A percentile compares a stretch with the other conserved stretches of the same genome.
Conservation (phyloP, 1,139 yeast genomes). For the Spencermartinsiella ligniputridi region DNA sequence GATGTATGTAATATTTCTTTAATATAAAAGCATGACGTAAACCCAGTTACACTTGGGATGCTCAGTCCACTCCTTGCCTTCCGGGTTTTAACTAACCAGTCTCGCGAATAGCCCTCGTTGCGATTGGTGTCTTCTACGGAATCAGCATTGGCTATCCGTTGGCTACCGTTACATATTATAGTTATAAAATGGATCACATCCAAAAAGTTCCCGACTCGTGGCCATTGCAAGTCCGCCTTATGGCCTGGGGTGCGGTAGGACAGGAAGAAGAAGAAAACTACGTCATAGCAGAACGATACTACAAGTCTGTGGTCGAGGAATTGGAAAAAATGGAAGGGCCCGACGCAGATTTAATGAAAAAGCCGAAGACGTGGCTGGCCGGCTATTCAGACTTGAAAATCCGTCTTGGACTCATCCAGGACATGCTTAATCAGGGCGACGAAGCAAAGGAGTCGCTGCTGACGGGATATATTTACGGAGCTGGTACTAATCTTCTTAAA, state of each 20-base stretch:
- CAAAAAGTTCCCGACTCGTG: conserved; percentile 32
- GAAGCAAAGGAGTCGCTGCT: conserved; percentile 33
- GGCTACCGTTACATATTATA: background rate
- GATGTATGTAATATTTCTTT: no score
- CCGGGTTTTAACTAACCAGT: no score
- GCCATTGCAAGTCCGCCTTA: conserved; percentile 27
- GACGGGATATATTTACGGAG: conserved; percentile 30
- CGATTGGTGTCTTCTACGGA: background rate
- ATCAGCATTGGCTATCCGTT: background rate
- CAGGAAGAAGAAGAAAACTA: conserved; percentile 27
- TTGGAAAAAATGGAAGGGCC: conserved; percentile 22
- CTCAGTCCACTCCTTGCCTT: no score
- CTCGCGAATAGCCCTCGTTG: background rate
- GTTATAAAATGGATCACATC: conserved; percentile 22
- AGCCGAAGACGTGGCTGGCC: conserved; percentile 35
- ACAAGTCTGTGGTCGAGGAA: conserved; percentile 24
- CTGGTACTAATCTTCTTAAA: conserved; percentile 27
- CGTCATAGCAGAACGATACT: conserved; percentile 20
- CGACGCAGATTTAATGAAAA: conserved; percentile 16
- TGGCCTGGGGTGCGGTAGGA: conserved; percentile 30
- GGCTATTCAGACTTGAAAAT: conserved; percentile 38
- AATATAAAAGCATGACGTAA: no score
- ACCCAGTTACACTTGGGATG: no score
- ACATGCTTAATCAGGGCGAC: conserved; percentile 23
- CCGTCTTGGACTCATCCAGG: conserved; percentile 34